Conservation (phyloP, 228 moss, liverwort and hornwort genomes). For the Sphagnum fallax region DNA sequence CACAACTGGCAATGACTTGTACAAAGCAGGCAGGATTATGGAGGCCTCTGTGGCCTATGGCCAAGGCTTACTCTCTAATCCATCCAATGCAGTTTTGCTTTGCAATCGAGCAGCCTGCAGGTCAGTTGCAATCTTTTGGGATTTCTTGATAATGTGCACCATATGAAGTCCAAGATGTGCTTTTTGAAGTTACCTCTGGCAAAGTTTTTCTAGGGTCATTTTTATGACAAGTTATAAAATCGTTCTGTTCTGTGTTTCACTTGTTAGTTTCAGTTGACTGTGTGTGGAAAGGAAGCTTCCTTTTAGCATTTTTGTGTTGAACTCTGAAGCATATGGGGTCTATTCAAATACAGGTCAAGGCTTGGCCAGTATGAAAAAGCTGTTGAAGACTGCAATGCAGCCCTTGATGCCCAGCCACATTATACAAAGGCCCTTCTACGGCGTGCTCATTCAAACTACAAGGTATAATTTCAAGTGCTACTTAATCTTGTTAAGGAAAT, state of each 20-base stretch:
- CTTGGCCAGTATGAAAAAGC: constrained; percentile 85
- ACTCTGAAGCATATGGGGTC: too few species aligned
- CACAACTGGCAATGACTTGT: constrained; percentile 69
- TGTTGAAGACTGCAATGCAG: constrained; percentile 90
- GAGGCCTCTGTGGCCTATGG: constrained; percentile 82
- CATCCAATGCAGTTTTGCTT: constrained; percentile 64
- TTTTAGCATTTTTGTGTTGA: too few species aligned
- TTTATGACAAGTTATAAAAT: too few species aligned
- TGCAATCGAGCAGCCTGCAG: constrained; percentile 85
- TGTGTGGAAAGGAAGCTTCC: too few species aligned
- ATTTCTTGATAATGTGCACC: too few species aligned
- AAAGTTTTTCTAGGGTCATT: too few species aligned
- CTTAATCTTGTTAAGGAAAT: background rate
- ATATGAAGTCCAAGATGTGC: too few species aligned
- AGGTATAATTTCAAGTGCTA: constrained; percentile 23
- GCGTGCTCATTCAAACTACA: constrained; percentile 68
- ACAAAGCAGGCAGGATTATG: constrained; percentile 60
- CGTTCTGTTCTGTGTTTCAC: too few species aligned
- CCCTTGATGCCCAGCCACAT: constrained; percentile 68
- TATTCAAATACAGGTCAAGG: constrained; percentile 42
- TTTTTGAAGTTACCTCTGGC: too few species aligned
- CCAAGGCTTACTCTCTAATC: constrained; percentile 69
- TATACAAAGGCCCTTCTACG: constrained; percentile 78
- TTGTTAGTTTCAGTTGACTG: too few species aligned
- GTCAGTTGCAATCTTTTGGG: constrained; percentile 10